phyloP scores from a whole-genome alignment of 768 basidiomycete genomes.

The Pleurotus tuber-regium region DNA sequence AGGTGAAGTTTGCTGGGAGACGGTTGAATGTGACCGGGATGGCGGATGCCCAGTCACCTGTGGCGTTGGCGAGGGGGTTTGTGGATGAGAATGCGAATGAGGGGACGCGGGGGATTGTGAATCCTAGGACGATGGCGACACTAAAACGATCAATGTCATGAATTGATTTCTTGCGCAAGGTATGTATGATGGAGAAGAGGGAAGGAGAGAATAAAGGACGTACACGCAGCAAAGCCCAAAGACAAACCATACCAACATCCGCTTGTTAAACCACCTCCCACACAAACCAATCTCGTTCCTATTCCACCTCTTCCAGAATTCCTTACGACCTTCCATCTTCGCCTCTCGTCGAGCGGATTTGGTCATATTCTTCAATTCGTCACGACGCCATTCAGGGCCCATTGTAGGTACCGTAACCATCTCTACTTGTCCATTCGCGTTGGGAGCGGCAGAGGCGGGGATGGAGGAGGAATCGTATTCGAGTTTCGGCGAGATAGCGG shows the following conservation, averaged over 20 bases:
- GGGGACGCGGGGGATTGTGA: constrained; percentile 85
- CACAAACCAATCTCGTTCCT: constrained; percentile 79
- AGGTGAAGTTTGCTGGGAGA: constrained; percentile 85
- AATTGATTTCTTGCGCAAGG: constrained; percentile 8
- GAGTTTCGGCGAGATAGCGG: constrained; percentile 35
- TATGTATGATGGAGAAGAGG: too few species aligned
- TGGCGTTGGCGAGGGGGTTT: constrained; percentile 58
- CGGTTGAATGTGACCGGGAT: constrained; percentile 68
- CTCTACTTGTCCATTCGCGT: constrained; percentile 60
- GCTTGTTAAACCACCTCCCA: constrained; percentile 76
- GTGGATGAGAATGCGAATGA: constrained; percentile 57
- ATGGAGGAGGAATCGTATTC: constrained; percentile 31
- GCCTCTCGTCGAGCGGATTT: constrained; percentile 66
- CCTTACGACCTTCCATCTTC: constrained; percentile 47
- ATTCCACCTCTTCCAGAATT: constrained; percentile 74
- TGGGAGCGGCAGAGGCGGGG: too few species aligned
- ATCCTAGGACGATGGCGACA: constrained; percentile 65
- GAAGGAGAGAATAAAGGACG: constrained; percentile 28
- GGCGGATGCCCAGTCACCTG: constrained; percentile 52
- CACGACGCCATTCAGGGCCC: constrained; percentile 85
- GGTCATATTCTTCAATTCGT: constrained; percentile 77
- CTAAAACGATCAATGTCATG: constrained; percentile 29
- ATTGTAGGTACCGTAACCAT: constrained; percentile 90
- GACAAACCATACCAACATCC: constrained; percentile 64
- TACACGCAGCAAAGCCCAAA: constrained; percentile 59